Evolutionary conservation across 208 protist species (phyloP).

Genomic region (Leishmania gerbilli): DNA sequence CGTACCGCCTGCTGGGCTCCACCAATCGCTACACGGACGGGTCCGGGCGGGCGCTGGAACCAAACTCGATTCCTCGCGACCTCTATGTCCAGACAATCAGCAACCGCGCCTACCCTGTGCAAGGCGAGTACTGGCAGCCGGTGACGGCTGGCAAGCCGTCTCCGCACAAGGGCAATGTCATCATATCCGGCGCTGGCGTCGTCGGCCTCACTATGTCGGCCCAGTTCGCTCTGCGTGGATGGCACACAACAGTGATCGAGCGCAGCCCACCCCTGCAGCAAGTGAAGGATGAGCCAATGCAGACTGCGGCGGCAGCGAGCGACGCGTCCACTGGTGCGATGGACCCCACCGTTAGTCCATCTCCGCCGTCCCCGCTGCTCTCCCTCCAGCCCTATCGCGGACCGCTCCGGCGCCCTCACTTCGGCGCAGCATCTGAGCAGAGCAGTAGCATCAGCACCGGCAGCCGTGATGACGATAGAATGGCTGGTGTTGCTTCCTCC

Average conservation of each 20-base stretch:
- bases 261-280: constrained; percentile 33
- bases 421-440: constrained; percentile 5
- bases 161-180: constrained; percentile 87
- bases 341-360: neutral
- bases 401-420: constrained; percentile 27
- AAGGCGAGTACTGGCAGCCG: constrained; percentile 83
- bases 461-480: neutral
- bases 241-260: constrained; percentile 89
- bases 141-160: constrained; percentile 58
- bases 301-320: constrained; percentile 3
- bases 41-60: constrained; percentile 67
- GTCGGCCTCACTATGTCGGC: constrained; percentile 69
- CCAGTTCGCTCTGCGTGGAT: constrained; percentile 79
- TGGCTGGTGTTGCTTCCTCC: neutral
- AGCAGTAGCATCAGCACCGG: constrained; percentile 2
- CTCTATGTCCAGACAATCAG: constrained; percentile 84
- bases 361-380: neutral
- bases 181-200: constrained; percentile 87
- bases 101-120: constrained; percentile 84
- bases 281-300: constrained; percentile 18
- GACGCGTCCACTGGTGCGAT: neutral
- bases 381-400: constrained; percentile 14
- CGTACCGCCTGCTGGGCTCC: constrained; percentile 44
- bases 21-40: constrained; percentile 92
- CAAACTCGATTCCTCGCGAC: constrained; percentile 55